Percentiles rank a stretch among this genome's conserved stretches.
phyloP scores from a whole-genome alignment of 352 stramenopile species.

The Elongisporangium prolatum region DNA sequence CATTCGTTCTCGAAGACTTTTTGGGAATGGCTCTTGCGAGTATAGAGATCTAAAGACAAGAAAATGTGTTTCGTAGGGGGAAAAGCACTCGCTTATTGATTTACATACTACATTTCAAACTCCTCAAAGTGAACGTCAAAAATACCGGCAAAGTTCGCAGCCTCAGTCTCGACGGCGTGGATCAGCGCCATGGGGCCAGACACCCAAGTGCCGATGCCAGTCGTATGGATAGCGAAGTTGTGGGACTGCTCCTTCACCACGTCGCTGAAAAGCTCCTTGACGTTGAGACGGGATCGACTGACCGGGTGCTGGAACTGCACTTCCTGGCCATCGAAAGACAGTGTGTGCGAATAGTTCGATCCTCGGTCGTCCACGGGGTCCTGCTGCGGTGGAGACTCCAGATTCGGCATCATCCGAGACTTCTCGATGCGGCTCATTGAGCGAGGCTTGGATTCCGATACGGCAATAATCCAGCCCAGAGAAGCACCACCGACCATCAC shows the following conservation, averaged over 20 bases:
- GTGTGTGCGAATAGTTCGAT: constrained; percentile 68
- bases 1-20: no score
- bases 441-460: constrained; percentile 60
- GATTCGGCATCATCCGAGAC: constrained; percentile 45
- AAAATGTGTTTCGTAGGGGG: no score
- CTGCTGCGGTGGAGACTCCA: constrained; percentile 29
- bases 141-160: constrained; percentile 73
- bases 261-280: constrained; percentile 71
- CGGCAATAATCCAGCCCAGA: constrained; percentile 54
- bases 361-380: constrained; percentile 34
- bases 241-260: constrained; percentile 83
- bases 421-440: constrained; percentile 78
- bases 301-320: constrained; percentile 75
- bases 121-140: constrained; percentile 88
- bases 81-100: not conserved
- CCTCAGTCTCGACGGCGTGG: constrained; percentile 68
- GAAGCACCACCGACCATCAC: constrained; percentile 61
- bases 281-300: constrained; percentile 59
- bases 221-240: constrained; percentile 80
- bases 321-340: constrained; percentile 75
- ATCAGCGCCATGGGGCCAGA: constrained; percentile 81
- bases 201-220: constrained; percentile 77
- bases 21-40: no score
- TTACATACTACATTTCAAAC: constrained; percentile 77
- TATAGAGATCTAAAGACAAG: no score